Evolutionary conservation across 768 basidiomycete species (phyloP).

Genomic region (Podaxis carcinomalis): DNA sequence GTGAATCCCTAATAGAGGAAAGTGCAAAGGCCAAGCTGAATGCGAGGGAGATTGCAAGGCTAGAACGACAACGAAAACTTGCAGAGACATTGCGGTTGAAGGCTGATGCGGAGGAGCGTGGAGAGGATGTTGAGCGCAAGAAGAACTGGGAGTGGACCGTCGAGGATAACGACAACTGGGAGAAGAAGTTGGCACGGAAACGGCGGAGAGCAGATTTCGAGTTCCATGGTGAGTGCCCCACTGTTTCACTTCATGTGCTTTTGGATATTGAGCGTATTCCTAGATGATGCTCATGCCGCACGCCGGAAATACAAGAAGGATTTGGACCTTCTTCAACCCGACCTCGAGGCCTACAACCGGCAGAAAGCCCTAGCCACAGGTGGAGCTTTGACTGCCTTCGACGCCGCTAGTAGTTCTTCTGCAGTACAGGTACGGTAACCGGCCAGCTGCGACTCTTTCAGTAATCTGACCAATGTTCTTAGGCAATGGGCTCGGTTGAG

Average conservation of each 20-base stretch:
- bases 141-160: slow-evolving; percentile 96
- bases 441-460: not conserved
- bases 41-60: slow-evolving; percentile 73
- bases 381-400: slow-evolving; percentile 63
- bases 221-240: slow-evolving; percentile 72
- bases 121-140: slow-evolving; percentile 86
- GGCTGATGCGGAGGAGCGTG: slow-evolving; percentile 84
- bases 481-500: slow-evolving; percentile 23
- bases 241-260: not conserved
- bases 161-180: slow-evolving; percentile 96
- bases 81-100: slow-evolving; percentile 83
- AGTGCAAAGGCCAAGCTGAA: slow-evolving; percentile 72
- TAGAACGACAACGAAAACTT: slow-evolving; percentile 87
- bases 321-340: slow-evolving; percentile 82
- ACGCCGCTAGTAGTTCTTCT: slow-evolving; percentile 37
- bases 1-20: slow-evolving; percentile 82
- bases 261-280: not conserved
- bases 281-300: slow-evolving; percentile 90
- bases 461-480: slow-evolving; percentile 25
- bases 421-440: slow-evolving; percentile 28
- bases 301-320: slow-evolving; percentile 91
- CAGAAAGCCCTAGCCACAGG: slow-evolving; percentile 88
- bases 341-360: slow-evolving; percentile 79
- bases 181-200: slow-evolving; percentile 83
- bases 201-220: slow-evolving; percentile 81